phyloP scores from a whole-genome alignment of 371 early-diverging fungal species.

The Mortierella sp. region DNA sequence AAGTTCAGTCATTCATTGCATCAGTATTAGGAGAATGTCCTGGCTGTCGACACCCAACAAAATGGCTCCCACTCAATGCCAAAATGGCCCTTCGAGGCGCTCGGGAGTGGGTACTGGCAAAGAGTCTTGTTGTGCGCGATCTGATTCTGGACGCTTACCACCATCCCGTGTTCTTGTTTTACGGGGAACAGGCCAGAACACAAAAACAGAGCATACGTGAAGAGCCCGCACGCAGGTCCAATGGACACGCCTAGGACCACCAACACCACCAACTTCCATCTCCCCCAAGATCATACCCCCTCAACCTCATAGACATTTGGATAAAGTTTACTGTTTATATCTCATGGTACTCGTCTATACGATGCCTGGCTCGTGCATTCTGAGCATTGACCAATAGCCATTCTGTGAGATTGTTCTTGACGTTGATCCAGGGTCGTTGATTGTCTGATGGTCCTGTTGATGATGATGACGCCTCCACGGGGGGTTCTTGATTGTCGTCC shows the following conservation, averaged over 20 bases:
- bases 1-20: too few species aligned
- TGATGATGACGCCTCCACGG: background rate
- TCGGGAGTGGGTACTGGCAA: background rate
- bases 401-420: slow-evolving; percentile 73
- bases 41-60: too few species aligned
- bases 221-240: too few species aligned
- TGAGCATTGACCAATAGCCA: slow-evolving; percentile 71
- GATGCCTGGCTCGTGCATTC: slow-evolving; percentile 65
- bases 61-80: too few species aligned
- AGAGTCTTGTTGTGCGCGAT: background rate
- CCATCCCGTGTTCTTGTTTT: background rate
- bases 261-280: too few species aligned
- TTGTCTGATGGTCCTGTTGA: slow-evolving; percentile 38
- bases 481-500: slow-evolving; percentile 45
- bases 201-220: too few species aligned
- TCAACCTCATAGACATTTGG: too few species aligned
- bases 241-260: too few species aligned
- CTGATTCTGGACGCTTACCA: slow-evolving; percentile 2
- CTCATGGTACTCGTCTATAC: slow-evolving; percentile 68
- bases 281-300: too few species aligned
- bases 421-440: slow-evolving; percentile 59
- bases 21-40: too few species aligned
- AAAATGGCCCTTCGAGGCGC: background rate
- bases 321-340: too few species aligned
- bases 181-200: background rate